Conservation (phyloP, 768 basidiomycete species). For the Boletus bicolor region DNA sequence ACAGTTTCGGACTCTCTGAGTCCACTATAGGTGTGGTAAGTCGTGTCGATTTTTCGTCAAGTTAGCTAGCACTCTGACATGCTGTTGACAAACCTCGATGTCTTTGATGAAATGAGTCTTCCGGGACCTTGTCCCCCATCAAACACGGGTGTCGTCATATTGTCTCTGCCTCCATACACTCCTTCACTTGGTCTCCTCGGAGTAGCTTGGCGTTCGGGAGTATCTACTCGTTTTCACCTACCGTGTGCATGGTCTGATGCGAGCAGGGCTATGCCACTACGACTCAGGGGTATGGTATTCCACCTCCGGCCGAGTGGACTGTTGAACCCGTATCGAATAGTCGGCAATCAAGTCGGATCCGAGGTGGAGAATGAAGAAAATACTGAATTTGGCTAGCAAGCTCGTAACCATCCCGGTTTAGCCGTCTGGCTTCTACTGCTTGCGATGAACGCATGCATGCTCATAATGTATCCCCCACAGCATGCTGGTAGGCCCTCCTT, state of each 20-base stretch:
- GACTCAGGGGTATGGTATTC: not conserved
- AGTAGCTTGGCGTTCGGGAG: not conserved
- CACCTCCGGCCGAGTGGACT: not conserved
- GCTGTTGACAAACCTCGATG: not conserved
- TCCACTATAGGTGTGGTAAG: not conserved
- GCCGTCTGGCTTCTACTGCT: not conserved
- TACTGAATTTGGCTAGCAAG: not conserved
- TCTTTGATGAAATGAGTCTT: not conserved
- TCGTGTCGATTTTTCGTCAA: not conserved
- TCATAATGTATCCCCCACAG: conserved; percentile 2
- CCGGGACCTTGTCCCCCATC: not conserved
- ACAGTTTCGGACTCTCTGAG: not conserved
- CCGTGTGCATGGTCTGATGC: not conserved
- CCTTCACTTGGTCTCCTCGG: not conserved
- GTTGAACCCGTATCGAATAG: not conserved
- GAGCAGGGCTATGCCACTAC: not conserved
- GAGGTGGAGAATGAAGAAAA: not conserved
- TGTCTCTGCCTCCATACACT: not conserved
- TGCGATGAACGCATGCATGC: not conserved
- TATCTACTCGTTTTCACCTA: not conserved
- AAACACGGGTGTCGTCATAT: not conserved
- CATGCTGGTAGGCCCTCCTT: not conserved
- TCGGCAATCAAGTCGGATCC: conserved; percentile 9
- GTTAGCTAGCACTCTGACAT: not conserved
- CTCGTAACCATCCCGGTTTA: not conserved